A percentile compares a stretch with the other conserved stretches of the same genome.
These are phyloP conservation scores for Rutstroemia sp. DNA, from an alignment of 2,329 filamentous ascomycete species.

Conservation along the genomic window DNA sequence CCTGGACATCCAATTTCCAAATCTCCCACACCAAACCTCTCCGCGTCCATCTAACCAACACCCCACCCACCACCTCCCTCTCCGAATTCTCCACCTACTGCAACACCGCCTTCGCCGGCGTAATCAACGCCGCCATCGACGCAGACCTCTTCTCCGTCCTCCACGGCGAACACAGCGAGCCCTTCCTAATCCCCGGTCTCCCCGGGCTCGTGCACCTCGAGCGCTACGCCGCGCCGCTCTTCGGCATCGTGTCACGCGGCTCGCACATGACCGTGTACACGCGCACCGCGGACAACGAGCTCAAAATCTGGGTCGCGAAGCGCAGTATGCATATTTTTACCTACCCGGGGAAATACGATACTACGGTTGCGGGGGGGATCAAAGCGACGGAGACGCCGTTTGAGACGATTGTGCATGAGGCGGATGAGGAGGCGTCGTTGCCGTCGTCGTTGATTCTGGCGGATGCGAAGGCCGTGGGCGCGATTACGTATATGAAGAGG, in stretches of 20 bases:
- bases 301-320: conserved; percentile 66
- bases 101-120: conserved; percentile 27
- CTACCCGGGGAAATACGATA: conserved; percentile 68
- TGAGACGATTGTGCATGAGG: conserved; percentile 62
- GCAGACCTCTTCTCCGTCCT: conserved; percentile 26
- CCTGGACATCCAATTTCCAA: conserved; percentile 36
- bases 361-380: conserved; percentile 72
- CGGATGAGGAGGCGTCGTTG: conserved; percentile 65
- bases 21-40: conserved; percentile 26
- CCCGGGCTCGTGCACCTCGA: conserved; percentile 5
- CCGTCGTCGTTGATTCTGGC: conserved; percentile 47
- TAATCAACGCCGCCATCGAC: conserved; percentile 35
- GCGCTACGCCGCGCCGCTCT: conserved; percentile 35
- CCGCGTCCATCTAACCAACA: conserved; percentile 27
- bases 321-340: conserved; percentile 60
- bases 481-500: conserved; percentile 54
- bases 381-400: conserved; percentile 57
- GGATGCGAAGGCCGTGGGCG: conserved; percentile 45
- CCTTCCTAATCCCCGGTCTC: not conserved
- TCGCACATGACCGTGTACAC: conserved; percentile 60
- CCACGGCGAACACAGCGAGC: conserved; percentile 21
- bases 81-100: conserved; percentile 32
- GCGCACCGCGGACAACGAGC: conserved; percentile 20
- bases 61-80: conserved; percentile 12
- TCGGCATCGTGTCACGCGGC: conserved; percentile 59